Base-by-base conservation (phyloP, 768 basidiomycete species). In the Russula earlei region DNA sequence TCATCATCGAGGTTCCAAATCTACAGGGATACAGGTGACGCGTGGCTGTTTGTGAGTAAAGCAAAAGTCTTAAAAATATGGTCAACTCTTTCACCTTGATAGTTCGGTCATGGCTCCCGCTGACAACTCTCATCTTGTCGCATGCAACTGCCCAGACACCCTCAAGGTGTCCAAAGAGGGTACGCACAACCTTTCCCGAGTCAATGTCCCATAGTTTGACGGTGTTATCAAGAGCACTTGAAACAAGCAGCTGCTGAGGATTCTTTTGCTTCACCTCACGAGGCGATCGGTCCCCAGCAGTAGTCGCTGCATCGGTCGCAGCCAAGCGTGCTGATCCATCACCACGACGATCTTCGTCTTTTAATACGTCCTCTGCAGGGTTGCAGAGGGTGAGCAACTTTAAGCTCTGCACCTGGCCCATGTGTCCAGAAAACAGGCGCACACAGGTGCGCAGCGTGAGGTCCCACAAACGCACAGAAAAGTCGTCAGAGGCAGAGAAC, bases 201-300 rank as follows among this genome's bases (percentile, higher is more conserved):
- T 94, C 91, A 25, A 98, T 81, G 65, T 98, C 92, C 96, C 96
- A 99, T 40, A 94, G 65, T 68, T 90, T 92, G 72, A 98, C 85
- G 29, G 94, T 97, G 66, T 97, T 96, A 67, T 98, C 94, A 62
- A 96, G 74, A 65, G 87, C 86, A 3, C 91, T 93, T 4, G 92
- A 91, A 58, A 96, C 82, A 54, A 98, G 77, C 20, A 95, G 70
- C 8, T 88, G 85, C 59, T 64, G 67, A 55, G 70, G 64, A n/a
- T n/a, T n/a, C n/a, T n/a, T n/a, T 57, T 61, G 58, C 25, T 37
- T 40, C n/a, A 4, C 49, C 27, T 44, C 56, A 33, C 40, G 49
- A 25, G 24, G 51, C 25, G 56, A 31, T 47, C 43, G 46, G 50
- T 34, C 9, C 38, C 38, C 29, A 27, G 36, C 22, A 25, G 20